These are phyloP conservation scores for Eucalyptus albens DNA, from an alignment of 345 rosid genomes.

Conservation along the genomic window DNA sequence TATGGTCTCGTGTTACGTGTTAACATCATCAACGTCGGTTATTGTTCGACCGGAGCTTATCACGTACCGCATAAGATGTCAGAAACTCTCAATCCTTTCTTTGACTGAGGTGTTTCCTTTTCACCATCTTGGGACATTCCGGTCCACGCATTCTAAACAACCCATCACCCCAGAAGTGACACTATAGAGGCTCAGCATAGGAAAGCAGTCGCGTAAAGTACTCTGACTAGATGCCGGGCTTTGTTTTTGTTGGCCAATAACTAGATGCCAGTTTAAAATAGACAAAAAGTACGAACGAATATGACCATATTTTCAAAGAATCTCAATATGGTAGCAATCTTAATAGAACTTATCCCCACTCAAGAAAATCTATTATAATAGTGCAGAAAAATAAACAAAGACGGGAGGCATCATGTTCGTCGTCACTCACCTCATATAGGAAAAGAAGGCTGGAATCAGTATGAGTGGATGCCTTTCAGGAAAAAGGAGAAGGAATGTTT, in stretches of 20 bases:
- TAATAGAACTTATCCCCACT: background rate
- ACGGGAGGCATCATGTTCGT: background rate
- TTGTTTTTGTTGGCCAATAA: background rate
- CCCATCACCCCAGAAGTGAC: background rate
- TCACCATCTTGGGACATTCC: background rate
- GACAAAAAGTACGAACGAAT: background rate
- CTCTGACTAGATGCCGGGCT: background rate
- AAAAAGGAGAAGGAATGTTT: background rate
- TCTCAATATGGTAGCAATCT: background rate
- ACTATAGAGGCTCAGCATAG: background rate
- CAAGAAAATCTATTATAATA: background rate
- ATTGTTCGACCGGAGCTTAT: background rate
- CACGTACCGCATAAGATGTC: background rate
- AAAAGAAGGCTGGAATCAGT: background rate
- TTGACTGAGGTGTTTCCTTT: background rate
- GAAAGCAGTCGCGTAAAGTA: background rate
- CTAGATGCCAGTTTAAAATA: background rate
- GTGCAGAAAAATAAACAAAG: background rate
- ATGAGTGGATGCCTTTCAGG: background rate
- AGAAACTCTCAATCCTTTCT: background rate
- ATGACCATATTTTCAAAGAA: background rate
- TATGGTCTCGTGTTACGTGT: no score
- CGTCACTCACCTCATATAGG: background rate
- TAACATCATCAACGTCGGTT: no score
- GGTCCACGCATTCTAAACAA: background rate